Base-by-base conservation (phyloP, 306 rosid species). In the Cicer pinnatifidum region DNA sequence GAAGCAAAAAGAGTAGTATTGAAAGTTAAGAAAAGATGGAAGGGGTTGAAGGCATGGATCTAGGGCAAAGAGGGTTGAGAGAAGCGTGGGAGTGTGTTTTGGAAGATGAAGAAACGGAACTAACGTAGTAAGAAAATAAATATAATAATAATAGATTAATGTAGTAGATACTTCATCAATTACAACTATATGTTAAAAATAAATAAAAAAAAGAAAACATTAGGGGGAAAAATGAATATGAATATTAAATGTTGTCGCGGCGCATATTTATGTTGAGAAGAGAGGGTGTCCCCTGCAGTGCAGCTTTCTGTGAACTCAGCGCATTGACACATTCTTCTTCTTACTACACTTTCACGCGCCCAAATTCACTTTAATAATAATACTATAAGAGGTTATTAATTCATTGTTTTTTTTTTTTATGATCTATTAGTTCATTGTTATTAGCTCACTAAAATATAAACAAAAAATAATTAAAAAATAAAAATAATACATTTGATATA, bases 41-140 rank as follows among this genome's bases (percentile, higher is more conserved):
- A 78, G 83, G 74, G 66, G 73, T 60, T 67, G 84, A 41, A 82
- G 82, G 75, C 89, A 83, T 83, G 96, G 97, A 93, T 93, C 98
- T 90, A 89, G 85, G 95, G 87, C 87, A 75, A 68, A 77, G 56
- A 68, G 81, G 75, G 39, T 72, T 70, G 84, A 75, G 85, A 82
- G 82, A 73, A 70, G 52, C 35, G 23, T 75, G 41, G 40, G 63
- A 81, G 82, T 72, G 61, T 71, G 90, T 64, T 79, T 40, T 72
- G 83, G 84, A 75, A 76, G 85, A 69, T 12, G 78, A 75, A 83
- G 75, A 61, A 81, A 41, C 35, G 75, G 46, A 73, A 40, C 71
- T 17, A 62, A 71, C 75, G 61, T 6, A 43, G 81, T 17, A 41
- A 78, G 69, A 81, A 78, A 52, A 13, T 1, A 12, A 39, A 37